Evolutionary conservation across 163 green algal genomes (phyloP).

Genomic region (Chlorella variabilis): DNA sequence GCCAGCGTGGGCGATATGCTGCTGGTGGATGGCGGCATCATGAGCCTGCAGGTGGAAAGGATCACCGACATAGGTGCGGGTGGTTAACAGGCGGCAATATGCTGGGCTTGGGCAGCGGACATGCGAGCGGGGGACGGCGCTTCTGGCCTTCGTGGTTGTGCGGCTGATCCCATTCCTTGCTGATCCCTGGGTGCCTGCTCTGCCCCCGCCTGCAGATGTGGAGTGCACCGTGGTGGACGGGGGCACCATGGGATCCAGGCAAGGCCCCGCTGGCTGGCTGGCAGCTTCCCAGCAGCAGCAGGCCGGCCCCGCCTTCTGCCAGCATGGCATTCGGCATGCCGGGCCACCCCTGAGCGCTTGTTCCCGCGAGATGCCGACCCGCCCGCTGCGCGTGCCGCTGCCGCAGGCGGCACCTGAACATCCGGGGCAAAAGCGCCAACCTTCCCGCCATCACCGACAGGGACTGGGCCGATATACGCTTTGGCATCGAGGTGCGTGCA

Average conservation of each 20-base stretch:
- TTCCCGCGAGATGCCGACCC: too few relatives aligned
- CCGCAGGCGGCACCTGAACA: constrained; percentile 87
- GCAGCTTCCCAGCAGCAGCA: too few relatives aligned
- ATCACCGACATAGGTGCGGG: constrained; percentile 29
- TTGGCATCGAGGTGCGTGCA: constrained; percentile 75
- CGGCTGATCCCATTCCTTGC: neutral
- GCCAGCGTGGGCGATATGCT: constrained; percentile 81
- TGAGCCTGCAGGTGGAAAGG: constrained; percentile 60
- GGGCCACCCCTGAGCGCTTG: too few relatives aligned
- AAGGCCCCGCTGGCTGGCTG: too few relatives aligned
- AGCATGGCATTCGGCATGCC: too few relatives aligned
- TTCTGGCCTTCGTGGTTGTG: too few relatives aligned
- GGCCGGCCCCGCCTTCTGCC: too few relatives aligned
- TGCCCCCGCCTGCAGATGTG: constrained; percentile 64
- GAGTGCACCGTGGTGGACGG: constrained; percentile 82
- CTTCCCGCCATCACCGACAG: constrained; percentile 91
- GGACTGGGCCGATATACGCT: constrained; percentile 88
- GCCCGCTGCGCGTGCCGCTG: neutral
- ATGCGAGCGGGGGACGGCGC: too few relatives aligned
- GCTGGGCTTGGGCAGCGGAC: too few relatives aligned
- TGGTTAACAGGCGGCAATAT: too few relatives aligned
- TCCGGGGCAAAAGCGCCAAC: constrained; percentile 89
- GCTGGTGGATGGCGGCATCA: constrained; percentile 87
- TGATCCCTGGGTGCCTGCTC: neutral
- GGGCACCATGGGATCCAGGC: constrained; percentile 74